Conservation (phyloP, 2,329 filamentous ascomycete genomes). For the Trematosphaeria pertusa region DNA sequence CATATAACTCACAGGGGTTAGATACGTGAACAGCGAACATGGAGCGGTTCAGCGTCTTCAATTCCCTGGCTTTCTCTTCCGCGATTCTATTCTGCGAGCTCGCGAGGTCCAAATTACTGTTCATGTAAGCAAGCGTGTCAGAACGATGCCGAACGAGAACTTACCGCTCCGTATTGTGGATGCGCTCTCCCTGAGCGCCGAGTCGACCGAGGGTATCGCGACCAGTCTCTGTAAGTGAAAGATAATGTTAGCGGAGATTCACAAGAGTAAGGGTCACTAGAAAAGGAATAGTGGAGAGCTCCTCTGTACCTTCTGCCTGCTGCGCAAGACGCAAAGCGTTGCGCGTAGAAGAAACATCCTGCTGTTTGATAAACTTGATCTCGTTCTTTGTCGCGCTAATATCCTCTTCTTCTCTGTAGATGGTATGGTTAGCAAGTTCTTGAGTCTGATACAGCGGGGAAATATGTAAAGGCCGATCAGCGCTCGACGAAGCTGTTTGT, state of each 20-base stretch:
- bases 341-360: slow-evolving; percentile 72
- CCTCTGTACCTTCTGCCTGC: slow-evolving; percentile 71
- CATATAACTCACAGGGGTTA: no score
- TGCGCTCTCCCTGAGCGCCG: slow-evolving; percentile 44
- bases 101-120: slow-evolving; percentile 78
- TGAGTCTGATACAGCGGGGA: no score
- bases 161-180: slow-evolving; percentile 37
- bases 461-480: no score
- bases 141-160: no score
- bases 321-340: slow-evolving; percentile 69
- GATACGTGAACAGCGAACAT: slow-evolving; percentile 86
- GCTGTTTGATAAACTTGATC: slow-evolving; percentile 75
- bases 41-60: slow-evolving; percentile 84
- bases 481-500: no score
- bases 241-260: no score
- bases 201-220: slow-evolving; percentile 50
- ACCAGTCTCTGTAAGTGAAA: no score
- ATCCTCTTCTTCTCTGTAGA: slow-evolving; percentile 74
- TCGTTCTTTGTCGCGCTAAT: slow-evolving; percentile 76
- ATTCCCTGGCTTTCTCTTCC: slow-evolving; percentile 79
- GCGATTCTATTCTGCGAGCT: slow-evolving; percentile 79
- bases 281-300: no score
- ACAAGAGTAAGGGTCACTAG: no score
- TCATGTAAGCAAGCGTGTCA: slow-evolving; percentile 62
- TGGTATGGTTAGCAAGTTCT: no score